Evolutionary conservation across 106 monocot species (phyloP), one percentile per base, ranked within the genome.

Genomic region (Phalaenopsis aphrodite): DNA sequence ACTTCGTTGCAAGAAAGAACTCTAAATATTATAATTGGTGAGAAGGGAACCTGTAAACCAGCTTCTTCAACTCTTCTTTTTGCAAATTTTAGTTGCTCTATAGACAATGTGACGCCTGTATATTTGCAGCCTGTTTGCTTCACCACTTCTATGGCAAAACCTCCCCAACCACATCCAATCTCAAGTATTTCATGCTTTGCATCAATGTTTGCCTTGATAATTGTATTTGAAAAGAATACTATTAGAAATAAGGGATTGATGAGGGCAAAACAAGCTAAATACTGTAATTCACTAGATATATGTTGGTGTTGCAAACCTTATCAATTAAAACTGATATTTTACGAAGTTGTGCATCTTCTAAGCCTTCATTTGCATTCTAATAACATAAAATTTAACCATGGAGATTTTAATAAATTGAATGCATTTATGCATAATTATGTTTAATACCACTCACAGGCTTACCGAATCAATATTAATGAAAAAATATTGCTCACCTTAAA

Each of bases 161-260:
- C 89, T 79, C 94, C 94, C 94, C 98, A 99, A 16, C 94, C 94
- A 76, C 80, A 88, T 41, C 94, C 98, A 79, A 94, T 99, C 86
- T 99, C 98, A 76, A 94, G 94, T 77, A 99, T 81, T 75, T 99
- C 89, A 85, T 99, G 98, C 39, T 83, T 83, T 61, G 64, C 42
- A 43, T 89, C 79, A 46, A 93, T 88, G 78, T 81, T 88, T 57
- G 98, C 98, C 98, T 99, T 69, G 69, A 74, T 74, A 74, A 42
- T 69, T 64, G n/a, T 23, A 23, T n/a, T n/a, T n/a, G 19, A 24
- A 64, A 23, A 64, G 24, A 21, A 64, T 64, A 64, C 21, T 7
- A 24, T 64, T 64, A 64, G 64, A 24, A 23, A 64, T 21, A 64
- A 64, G 23, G 61, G 23, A 64, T 23, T 11, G 49, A 11, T 5